Evolutionary conservation across 1,139 yeast species (phyloP).

Genomic region (Saccharomyces hybrid): DNA sequence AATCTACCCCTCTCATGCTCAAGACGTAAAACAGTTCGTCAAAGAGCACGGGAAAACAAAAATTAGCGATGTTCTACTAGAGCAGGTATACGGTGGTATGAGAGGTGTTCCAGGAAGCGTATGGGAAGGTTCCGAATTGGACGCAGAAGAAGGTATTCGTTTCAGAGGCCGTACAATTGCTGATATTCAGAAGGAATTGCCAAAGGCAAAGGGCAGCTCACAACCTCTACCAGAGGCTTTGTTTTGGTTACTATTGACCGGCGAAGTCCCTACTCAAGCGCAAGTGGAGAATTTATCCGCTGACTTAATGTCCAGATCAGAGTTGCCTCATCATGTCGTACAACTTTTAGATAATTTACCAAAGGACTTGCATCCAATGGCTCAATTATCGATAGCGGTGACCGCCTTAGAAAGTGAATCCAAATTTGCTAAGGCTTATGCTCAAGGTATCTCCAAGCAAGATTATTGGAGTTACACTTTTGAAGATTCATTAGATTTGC

Average conservation of each 20-base stretch:
- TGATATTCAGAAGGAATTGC: conserved; percentile 85
- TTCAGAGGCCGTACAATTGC: conserved; percentile 98
- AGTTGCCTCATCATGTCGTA: conserved; percentile 48
- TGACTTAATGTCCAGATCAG: conserved; percentile 52
- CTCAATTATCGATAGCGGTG: conserved; percentile 61
- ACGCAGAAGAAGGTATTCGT: conserved; percentile 96
- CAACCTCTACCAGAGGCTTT: conserved; percentile 68
- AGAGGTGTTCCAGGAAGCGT: conserved; percentile 96
- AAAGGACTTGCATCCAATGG: conserved; percentile 57
- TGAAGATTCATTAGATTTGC: conserved; percentile 56
- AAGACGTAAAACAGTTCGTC: conserved; percentile 83
- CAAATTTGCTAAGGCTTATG: conserved; percentile 61
- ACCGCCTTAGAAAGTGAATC: conserved; percentile 55
- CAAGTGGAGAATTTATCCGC: conserved; percentile 48
- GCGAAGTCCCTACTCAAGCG: conserved; percentile 50
- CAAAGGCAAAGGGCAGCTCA: conserved; percentile 72
- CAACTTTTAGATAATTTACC: conserved; percentile 51
- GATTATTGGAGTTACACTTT: conserved; percentile 64
- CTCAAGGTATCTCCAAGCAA: conserved; percentile 56
- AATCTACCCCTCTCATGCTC: conserved; percentile 84
- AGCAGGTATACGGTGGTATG: conserved; percentile 99
- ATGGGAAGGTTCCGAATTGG: conserved; percentile 99
- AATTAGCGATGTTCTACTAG: conserved; percentile 88
- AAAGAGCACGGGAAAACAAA: conserved; percentile 82
- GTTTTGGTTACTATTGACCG: conserved; percentile 57